These are phyloP conservation scores for Ophiocordyceps camponoti-rufipedis DNA, from an alignment of 2,329 filamentous ascomycete genomes.

Conservation along the genomic window DNA sequence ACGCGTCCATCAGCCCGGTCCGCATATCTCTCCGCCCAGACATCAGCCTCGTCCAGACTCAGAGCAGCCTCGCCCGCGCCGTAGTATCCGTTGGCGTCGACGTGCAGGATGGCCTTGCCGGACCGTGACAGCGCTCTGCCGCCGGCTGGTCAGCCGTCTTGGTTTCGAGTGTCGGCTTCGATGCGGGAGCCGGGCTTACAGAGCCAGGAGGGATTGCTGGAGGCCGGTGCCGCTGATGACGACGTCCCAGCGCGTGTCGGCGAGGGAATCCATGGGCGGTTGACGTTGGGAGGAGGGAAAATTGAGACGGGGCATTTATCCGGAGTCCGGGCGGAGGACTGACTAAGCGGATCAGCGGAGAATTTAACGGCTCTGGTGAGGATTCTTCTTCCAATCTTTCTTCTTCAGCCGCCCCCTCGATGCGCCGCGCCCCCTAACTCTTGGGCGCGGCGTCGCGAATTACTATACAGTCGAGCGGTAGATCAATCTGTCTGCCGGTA, in stretches of 20 bases:
- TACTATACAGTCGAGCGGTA: constrained; percentile 35
- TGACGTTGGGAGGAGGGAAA: too few relatives aligned
- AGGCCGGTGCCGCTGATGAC: constrained; percentile 64
- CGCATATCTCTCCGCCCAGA: constrained; percentile 40
- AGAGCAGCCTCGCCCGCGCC: constrained; percentile 74
- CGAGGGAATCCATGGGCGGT: constrained; percentile 54
- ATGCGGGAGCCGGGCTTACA: constrained; percentile 35
- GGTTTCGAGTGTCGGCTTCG: constrained; percentile 10
- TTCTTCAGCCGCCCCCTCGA: constrained; percentile 11
- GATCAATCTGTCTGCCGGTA: constrained; percentile 55
- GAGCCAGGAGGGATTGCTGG: constrained; percentile 60
- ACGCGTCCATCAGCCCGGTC: constrained; percentile 5
- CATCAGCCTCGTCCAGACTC: constrained; percentile 62
- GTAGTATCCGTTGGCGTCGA: constrained; percentile 79
- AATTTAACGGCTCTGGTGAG: constrained; percentile 1
- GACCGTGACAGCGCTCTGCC: constrained; percentile 80
- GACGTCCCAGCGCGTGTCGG: constrained; percentile 61
- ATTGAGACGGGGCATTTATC: neutral
- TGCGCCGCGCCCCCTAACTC: constrained; percentile 10
- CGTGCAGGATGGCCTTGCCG: constrained; percentile 75
- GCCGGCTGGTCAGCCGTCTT: constrained; percentile 13
- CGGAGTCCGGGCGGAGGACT: neutral
- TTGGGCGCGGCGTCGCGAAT: constrained; percentile 34
- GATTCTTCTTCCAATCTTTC: constrained; percentile 12
- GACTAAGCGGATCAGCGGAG: neutral